Conservation (phyloP, 83 land plant genomes). For the Isoetes engelmannii region DNA sequence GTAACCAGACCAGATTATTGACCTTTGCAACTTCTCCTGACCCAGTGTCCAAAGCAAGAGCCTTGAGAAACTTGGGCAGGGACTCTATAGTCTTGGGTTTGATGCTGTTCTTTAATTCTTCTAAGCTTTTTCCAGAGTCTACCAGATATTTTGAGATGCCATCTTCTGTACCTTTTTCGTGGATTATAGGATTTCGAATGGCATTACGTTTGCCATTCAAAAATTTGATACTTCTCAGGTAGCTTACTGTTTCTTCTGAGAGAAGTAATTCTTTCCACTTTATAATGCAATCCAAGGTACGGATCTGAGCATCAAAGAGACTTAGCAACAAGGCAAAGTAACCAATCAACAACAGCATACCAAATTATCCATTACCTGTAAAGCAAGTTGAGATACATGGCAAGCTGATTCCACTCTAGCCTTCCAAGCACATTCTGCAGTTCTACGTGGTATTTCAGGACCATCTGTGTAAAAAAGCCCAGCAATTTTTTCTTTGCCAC, state of each 20-base stretch:
- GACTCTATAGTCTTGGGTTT: not conserved
- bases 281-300: slow-evolving; percentile 57
- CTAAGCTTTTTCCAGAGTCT: slow-evolving; percentile 33
- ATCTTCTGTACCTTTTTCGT: slow-evolving; percentile 45
- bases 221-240: slow-evolving; percentile 18
- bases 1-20: slow-evolving; percentile 43
- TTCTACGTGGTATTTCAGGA: slow-evolving; percentile 54
- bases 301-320: slow-evolving; percentile 45
- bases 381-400: slow-evolving; percentile 66
- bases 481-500: slow-evolving; percentile 52
- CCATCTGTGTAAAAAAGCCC: slow-evolving; percentile 61
- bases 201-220: slow-evolving; percentile 39
- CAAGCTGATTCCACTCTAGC: slow-evolving; percentile 63
- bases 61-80: not conserved
- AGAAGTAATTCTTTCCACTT: slow-evolving; percentile 69
- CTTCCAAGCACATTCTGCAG: slow-evolving; percentile 62
- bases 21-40: slow-evolving; percentile 27
- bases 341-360: not conserved
- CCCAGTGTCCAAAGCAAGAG: not conserved
- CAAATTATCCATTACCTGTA: slow-evolving; percentile 53
- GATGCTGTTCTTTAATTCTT: not conserved
- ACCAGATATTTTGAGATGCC: slow-evolving; percentile 50
- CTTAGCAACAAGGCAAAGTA: not conserved
- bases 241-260: slow-evolving; percentile 34
- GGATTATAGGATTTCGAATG: slow-evolving; percentile 43